Evolutionary conservation across 2,329 filamentous ascomycete species (phyloP).

Genomic region (Pyricularia sp.): DNA sequence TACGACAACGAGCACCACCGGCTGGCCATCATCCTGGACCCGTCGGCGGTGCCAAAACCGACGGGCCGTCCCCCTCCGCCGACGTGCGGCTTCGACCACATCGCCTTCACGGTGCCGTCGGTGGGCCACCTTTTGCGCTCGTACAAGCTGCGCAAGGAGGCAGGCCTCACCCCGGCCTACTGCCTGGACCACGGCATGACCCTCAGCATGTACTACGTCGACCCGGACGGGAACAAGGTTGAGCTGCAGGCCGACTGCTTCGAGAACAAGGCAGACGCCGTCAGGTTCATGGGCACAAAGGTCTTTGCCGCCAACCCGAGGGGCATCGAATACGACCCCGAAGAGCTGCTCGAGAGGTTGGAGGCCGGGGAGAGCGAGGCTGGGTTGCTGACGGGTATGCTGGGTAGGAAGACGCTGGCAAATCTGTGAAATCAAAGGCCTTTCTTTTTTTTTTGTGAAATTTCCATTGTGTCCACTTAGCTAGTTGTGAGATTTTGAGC

Average conservation of each 20-base stretch:
- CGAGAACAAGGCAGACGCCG: slow-evolving; percentile 24
- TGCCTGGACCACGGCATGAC: slow-evolving; percentile 37
- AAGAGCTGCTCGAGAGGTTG: slow-evolving; percentile 24
- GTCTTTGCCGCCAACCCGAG: slow-evolving; percentile 31
- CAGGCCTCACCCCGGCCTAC: slow-evolving; percentile 29
- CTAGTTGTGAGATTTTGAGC: not conserved
- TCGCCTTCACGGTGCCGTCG: slow-evolving; percentile 28
- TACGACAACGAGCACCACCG: slow-evolving; percentile 40
- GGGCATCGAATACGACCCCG: slow-evolving; percentile 33
- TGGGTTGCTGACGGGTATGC: slow-evolving; percentile 12
- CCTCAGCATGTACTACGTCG: slow-evolving; percentile 35
- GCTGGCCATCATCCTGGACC: slow-evolving; percentile 26
- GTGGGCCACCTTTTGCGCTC: slow-evolving; percentile 24
- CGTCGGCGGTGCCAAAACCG: slow-evolving; percentile 10
- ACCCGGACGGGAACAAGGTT: slow-evolving; percentile 37
- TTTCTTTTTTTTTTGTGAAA: not conserved
- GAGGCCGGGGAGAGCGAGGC: slow-evolving; percentile 15
- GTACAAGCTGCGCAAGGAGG: slow-evolving; percentile 25
- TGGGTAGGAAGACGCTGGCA: not conserved
- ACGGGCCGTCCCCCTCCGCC: not conserved
- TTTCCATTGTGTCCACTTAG: not conserved
- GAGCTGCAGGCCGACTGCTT: slow-evolving; percentile 38
- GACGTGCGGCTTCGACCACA: slow-evolving; percentile 27
- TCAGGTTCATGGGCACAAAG: slow-evolving; percentile 25
- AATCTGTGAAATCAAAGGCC: not conserved